phyloP scores from a whole-genome alignment of 2,329 filamentous ascomycete genomes.

The Arthrinium phaeospermum region DNA sequence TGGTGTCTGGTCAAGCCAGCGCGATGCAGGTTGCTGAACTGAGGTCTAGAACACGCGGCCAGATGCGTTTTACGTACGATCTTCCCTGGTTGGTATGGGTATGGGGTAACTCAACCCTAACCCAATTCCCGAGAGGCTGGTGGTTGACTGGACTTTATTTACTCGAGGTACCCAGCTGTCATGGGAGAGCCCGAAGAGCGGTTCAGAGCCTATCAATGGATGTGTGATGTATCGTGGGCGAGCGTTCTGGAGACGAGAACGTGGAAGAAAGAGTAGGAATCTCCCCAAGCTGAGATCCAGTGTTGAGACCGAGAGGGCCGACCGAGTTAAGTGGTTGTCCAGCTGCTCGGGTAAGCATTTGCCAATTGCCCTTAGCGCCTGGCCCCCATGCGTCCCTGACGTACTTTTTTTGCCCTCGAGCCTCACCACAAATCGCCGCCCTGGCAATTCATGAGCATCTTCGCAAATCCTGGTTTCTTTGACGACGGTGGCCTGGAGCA shows the following conservation, averaged over 20 bases:
- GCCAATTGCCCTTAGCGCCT: background rate
- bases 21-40: background rate
- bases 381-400: background rate
- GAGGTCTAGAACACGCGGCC: background rate
- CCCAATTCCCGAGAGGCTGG: background rate
- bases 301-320: background rate
- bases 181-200: background rate
- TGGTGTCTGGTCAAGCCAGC: background rate
- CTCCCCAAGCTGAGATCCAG: background rate
- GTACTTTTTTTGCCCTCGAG: background rate
- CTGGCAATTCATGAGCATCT: background rate
- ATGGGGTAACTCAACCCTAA: conserved; percentile 7
- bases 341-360: background rate
- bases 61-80: background rate
- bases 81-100: background rate
- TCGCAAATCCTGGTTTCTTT: background rate
- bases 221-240: too few species aligned
- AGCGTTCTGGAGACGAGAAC: too few species aligned
- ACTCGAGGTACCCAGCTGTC: background rate
- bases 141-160: background rate
- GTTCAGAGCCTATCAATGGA: background rate
- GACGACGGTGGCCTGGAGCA: background rate
- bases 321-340: background rate
- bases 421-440: background rate
- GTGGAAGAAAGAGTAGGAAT: background rate